Evolutionary conservation across 208 protist genomes (phyloP).

Genomic region (Leishmania amazonensis): DNA sequence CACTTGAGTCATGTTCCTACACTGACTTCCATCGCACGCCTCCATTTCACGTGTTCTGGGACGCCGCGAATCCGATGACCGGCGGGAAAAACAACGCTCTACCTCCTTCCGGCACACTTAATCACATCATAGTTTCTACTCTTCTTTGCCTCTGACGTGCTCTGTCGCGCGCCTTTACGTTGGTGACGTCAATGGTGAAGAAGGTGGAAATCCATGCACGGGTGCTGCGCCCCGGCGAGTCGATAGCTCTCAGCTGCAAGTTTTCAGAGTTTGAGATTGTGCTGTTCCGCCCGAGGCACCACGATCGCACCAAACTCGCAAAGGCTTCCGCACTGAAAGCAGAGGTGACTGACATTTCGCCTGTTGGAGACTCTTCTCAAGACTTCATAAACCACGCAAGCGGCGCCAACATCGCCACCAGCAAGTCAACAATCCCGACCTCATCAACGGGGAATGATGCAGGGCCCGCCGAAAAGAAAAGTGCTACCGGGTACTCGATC

Average conservation of each 20-base stretch:
- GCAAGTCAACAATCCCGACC: not conserved
- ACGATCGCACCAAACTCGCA: constrained; percentile 18
- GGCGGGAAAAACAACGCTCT: not conserved
- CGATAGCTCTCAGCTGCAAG: constrained; percentile 53
- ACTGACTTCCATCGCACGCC: not conserved
- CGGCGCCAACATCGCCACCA: not conserved
- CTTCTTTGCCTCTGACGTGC: not conserved
- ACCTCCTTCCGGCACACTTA: not conserved
- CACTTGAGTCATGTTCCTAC: not conserved
- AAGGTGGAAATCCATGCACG: constrained; percentile 39
- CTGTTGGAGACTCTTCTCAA: constrained; percentile 9
- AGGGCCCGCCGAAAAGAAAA: not conserved
- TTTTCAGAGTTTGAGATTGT: constrained; percentile 72
- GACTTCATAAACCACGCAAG: not conserved
- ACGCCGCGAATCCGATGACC: not conserved
- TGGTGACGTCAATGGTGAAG: constrained; percentile 29
- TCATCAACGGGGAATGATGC: not conserved
- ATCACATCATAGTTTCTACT: not conserved
- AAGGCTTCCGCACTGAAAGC: constrained; percentile 6
- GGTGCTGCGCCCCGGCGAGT: constrained; percentile 67
- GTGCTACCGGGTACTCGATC: not conserved
- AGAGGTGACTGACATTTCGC: not conserved
- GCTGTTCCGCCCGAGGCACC: constrained; percentile 68
- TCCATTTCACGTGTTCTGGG: not conserved
- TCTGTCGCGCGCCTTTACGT: not conserved